These are phyloP conservation scores for Apiospora kogelbergensis DNA, from an alignment of 2,329 filamentous ascomycete genomes.

Conservation along the genomic window DNA sequence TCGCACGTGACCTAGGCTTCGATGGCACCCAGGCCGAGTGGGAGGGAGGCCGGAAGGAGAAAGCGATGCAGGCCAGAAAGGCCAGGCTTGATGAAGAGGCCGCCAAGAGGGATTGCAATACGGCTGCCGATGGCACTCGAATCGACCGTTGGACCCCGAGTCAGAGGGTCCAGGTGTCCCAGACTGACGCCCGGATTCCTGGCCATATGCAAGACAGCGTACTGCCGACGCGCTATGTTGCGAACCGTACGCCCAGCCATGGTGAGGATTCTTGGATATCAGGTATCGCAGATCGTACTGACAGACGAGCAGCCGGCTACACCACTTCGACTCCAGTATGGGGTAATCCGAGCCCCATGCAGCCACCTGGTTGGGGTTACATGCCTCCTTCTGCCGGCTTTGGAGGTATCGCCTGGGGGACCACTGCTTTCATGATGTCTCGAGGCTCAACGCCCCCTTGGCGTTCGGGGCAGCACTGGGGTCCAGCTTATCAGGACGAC, in stretches of 20 bases:
- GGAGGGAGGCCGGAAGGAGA: conserved; percentile 17
- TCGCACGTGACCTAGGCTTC: conserved; percentile 24
- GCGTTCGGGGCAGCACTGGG: neutral
- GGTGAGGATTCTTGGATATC: neutral
- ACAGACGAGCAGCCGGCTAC: neutral
- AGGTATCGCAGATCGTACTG: neutral
- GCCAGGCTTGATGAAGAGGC: neutral
- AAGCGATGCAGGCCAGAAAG: conserved; percentile 12
- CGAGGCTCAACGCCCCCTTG: neutral
- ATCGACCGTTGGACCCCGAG: neutral
- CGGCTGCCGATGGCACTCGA: neutral
- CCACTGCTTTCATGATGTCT: neutral
- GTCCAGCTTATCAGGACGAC: neutral
- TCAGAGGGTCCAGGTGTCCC: neutral
- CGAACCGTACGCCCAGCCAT: neutral
- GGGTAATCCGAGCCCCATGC: neutral
- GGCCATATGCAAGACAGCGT: neutral
- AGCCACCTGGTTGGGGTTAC: neutral
- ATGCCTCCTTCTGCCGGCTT: neutral
- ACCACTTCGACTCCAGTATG: neutral
- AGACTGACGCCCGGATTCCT: neutral
- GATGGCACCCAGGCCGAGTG: conserved; percentile 24
- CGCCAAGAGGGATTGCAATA: neutral
- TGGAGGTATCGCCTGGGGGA: neutral
- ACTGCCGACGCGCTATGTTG: neutral